Base-by-base conservation (phyloP, 805 yeast species). In the Clavispora fructus region DNA sequence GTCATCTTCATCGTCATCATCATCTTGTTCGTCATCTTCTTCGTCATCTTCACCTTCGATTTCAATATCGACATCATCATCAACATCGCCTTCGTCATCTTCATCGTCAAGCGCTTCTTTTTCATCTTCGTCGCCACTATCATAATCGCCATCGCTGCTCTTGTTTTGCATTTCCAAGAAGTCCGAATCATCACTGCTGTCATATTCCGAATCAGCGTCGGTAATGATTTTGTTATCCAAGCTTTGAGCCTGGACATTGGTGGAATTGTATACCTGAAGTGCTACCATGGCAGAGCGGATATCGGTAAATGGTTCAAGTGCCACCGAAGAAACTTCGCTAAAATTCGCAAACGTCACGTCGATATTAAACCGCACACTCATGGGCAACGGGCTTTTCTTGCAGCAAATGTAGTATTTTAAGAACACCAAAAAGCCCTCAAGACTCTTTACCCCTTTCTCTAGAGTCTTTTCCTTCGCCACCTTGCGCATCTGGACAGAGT, bases 391-490 rank as follows among this genome's bases (percentile, higher is more conserved):
- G 40, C 64, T 72, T 3, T 62, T 62, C 56, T 89, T 89, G 29
- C 83, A 75, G 60, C 73, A 77, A 5, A 78, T 61, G 58, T 87
- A 89, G 60, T 80, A 89, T 56, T 89, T 94, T 49, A 88, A 82
- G 52, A 80, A 83, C 26, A 72, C 71, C 47, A 83, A 54, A 47
- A 84, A 77, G 0, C 58, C 55, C 16, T 52, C 57, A 6, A 62
- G 50, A 10, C 56, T 41, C 25, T 51, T 53, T 13, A 51, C 44
- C 2, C 50, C 50, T n/a, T 40, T 43, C 6, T 26, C 35, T 30
- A 53, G 51, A 13, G 47, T 32, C 12, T 44, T 39, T 26, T 39
- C 16, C 10, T 16, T 19, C 10, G 44, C 40, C 16, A 46, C 55
- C 14, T 40, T 16, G 9, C 31, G 43, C 19, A 56, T 44, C 16